Base-by-base conservation (phyloP, 1,284 basidiomycete genomes). In the Earliella scabrosa region DNA sequence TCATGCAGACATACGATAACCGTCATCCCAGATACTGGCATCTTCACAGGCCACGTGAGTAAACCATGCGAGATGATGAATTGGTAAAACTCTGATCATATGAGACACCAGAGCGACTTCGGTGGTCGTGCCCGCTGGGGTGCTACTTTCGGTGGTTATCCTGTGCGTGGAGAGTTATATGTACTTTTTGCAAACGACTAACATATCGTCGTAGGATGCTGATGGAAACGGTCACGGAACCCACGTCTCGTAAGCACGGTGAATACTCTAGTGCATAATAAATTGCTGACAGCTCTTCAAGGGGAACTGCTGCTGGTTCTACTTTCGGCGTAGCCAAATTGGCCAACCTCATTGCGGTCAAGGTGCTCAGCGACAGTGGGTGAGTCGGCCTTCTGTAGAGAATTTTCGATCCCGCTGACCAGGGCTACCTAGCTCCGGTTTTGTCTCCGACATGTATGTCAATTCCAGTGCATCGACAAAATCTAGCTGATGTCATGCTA, bases 261-360 rank as follows among this genome's bases (percentile, higher is more conserved):
- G n/a, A n/a, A n/a, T n/a, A 41, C 14, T 13, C n/a, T 11, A 10
- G 20, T 8, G 24, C 45, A 5, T 11, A 27, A 11, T 10, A n/a
- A 52, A 51, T 81, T 77, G 48, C 80, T 82, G 70, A 79, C 77
- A 20, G 23, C 14, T 23, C 65, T 13, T 29, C 73, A 76, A 65
- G 64, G 26, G 80, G 80, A 34, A 81, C 79, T 36, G 80, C 81
- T 50, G 88, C 77, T 24, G 85, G 83, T 16, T 70, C 71, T 59
- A 66, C 82, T 62, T 90, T 84, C 68, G 89, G 89, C 71, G 86
- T 90, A 35, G 88, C 88, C 56, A 91, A 90, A 76, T 75, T 75
- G 62, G 86, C 84, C 48, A 78, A 77, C 59, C 66, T 91, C 57
- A 81, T 88, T 58, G 88, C 88, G 46, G 88, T 91, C 76, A 90